Evolutionary conservation across 805 yeast species (phyloP).

Genomic region (Saccharomycopsis lassenensis): DNA sequence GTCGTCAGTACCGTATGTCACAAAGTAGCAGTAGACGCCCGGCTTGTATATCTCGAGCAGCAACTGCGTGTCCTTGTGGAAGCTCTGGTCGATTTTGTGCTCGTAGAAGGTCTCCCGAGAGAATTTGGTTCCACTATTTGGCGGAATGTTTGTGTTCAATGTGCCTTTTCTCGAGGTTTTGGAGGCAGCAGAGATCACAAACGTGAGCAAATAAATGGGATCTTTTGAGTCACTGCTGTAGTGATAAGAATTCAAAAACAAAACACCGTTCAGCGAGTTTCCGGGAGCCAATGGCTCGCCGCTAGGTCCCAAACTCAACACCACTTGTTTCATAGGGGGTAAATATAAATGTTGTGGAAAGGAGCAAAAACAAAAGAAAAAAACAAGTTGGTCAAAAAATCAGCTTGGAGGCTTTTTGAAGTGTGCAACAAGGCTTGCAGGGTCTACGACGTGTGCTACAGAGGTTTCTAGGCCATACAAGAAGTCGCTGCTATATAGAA

Average conservation of each 20-base stretch:
- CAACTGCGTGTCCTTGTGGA: conserved; percentile 52
- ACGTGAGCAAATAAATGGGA: conserved; percentile 38
- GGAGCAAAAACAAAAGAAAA: neutral
- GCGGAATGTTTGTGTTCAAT: conserved; percentile 67
- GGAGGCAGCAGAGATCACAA: conserved; percentile 68
- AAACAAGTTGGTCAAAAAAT: neutral
- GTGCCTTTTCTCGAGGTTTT: conserved; percentile 59
- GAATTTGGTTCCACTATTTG: conserved; percentile 30
- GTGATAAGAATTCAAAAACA: conserved; percentile 13
- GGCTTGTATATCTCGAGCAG: conserved; percentile 55
- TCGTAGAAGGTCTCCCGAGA: conserved; percentile 46
- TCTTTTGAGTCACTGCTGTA: conserved; percentile 20
- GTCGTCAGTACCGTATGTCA: conserved; percentile 39
- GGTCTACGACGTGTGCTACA: too few species aligned
- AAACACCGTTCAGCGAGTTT: conserved; percentile 6
- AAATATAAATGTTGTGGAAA: neutral
- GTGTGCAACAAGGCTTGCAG: neutral
- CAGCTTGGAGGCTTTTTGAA: too few species aligned
- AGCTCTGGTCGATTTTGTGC: conserved; percentile 40
- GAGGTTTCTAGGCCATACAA: neutral
- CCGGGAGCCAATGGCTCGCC: conserved; percentile 15
- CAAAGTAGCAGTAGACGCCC: conserved; percentile 71
- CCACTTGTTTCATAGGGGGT: conserved; percentile 8
- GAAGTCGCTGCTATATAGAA: neutral
- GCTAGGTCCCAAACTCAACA: conserved; percentile 10